Percentiles rank a stretch among this genome's conserved stretches.
phyloP scores from a whole-genome alignment of 768 basidiomycete genomes.

The Phanerochaete carnosa region DNA sequence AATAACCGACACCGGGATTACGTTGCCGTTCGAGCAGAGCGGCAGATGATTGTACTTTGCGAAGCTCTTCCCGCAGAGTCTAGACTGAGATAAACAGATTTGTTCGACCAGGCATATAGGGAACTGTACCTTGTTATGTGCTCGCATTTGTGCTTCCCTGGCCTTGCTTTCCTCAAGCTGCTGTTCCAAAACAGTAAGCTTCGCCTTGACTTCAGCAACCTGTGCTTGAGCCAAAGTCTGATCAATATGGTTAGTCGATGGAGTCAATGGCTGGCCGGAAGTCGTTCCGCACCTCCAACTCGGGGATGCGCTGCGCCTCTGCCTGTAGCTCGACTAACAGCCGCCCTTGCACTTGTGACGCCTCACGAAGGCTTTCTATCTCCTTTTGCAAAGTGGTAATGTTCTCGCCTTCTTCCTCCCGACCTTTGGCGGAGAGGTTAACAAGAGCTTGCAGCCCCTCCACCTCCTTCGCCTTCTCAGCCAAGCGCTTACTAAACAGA shows the following conservation, averaged over 20 bases:
- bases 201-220: slow-evolving; percentile 45
- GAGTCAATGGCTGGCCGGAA: background rate
- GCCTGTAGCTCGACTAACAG: slow-evolving; percentile 54
- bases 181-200: slow-evolving; percentile 53
- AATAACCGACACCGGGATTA: slow-evolving; percentile 93
- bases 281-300: slow-evolving; percentile 55
- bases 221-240: slow-evolving; percentile 45
- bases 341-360: slow-evolving; percentile 44
- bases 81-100: slow-evolving; percentile 24
- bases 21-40: slow-evolving; percentile 87
- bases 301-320: slow-evolving; percentile 46
- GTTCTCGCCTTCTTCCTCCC: slow-evolving; percentile 55
- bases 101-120: background rate
- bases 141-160: slow-evolving; percentile 66
- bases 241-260: background rate
- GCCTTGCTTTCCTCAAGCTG: slow-evolving; percentile 70
- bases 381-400: slow-evolving; percentile 50
- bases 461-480: slow-evolving; percentile 72
- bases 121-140: slow-evolving; percentile 71
- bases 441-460: slow-evolving; percentile 66
- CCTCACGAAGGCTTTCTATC: slow-evolving; percentile 48
- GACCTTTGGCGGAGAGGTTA: slow-evolving; percentile 52
- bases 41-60: slow-evolving; percentile 93
- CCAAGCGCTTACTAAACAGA: slow-evolving; percentile 83
- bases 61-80: slow-evolving; percentile 90